Percentiles rank a stretch among this genome's conserved stretches.
These are phyloP conservation scores for Cenococcum geophilum DNA, from an alignment of 495 filamentous ascomycete species.

Conservation along the genomic window DNA sequence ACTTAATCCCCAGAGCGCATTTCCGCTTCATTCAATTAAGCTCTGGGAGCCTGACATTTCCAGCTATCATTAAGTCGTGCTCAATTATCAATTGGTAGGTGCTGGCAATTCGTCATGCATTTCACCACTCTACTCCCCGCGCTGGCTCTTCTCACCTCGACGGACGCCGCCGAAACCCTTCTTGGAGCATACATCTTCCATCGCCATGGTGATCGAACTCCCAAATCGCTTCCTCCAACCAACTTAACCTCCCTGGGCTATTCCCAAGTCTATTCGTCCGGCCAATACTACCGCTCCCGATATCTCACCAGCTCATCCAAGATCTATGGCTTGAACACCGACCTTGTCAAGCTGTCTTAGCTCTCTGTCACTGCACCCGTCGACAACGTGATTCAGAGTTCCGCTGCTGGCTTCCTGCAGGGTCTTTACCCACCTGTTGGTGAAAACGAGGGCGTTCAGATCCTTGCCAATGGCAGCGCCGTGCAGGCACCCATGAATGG, in stretches of 20 bases:
- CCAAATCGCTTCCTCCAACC: conserved; percentile 49
- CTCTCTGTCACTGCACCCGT: conserved; percentile 47
- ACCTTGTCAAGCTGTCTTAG: conserved; percentile 53
- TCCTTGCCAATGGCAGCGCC: conserved; percentile 48
- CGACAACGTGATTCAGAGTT: conserved; percentile 38
- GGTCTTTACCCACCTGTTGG: conserved; percentile 58
- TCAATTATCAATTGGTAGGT: too few species aligned
- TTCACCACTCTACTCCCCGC: conserved; percentile 17
- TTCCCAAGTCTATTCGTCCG: conserved; percentile 53
- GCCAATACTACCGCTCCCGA: conserved; percentile 55
- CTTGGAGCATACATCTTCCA: conserved; percentile 59
- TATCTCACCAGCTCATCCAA: conserved; percentile 48
- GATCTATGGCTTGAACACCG: conserved; percentile 53
- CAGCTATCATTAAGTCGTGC: too few species aligned
- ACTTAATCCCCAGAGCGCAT: too few species aligned
- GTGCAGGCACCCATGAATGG: conserved; percentile 52
- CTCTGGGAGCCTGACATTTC: too few species aligned
- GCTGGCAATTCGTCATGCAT: not conserved
- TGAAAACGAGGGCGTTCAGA: conserved; percentile 36
- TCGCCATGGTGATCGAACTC: conserved; percentile 58
- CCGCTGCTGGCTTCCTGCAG: conserved; percentile 50
- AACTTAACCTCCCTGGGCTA: conserved; percentile 57
- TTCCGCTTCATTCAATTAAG: too few species aligned
- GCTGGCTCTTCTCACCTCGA: conserved; percentile 27
- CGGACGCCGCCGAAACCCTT: conserved; percentile 52